These are phyloP conservation scores for Aspergillus brunneoviolaceus DNA, from an alignment of 2,329 filamentous ascomycete species.

Conservation along the genomic window DNA sequence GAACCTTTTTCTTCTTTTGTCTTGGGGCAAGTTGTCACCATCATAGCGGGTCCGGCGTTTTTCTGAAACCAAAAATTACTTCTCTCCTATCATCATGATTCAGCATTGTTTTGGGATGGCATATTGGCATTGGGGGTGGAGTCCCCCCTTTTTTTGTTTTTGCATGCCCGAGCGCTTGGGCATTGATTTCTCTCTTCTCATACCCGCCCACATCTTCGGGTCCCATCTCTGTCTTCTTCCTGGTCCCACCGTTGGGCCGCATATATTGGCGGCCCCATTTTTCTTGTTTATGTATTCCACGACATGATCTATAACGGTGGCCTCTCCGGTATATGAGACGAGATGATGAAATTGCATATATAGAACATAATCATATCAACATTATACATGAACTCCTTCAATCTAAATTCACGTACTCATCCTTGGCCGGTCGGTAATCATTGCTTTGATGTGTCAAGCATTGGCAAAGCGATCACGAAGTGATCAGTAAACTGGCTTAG, in stretches of 20 bases:
- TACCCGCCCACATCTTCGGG: constrained; percentile 3
- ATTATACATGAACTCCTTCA: not conserved
- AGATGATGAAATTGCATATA: constrained; percentile 7
- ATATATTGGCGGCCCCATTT: not conserved
- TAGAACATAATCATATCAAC: not conserved
- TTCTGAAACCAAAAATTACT: constrained; percentile 4
- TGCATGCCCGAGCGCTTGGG: constrained; percentile 16
- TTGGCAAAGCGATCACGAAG: not conserved
- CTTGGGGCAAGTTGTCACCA: constrained; percentile 8
- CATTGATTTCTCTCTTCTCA: constrained; percentile 15
- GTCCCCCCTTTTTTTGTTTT: not conserved
- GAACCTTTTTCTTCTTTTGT: constrained; percentile 5
- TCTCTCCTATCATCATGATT: constrained; percentile 8
- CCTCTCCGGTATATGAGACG: not conserved
- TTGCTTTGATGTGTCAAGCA: not conserved
- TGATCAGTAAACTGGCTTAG: not conserved
- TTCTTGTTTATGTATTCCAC: not conserved
- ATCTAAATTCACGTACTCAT: not conserved
- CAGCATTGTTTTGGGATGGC: not conserved
- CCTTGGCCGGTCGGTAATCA: not conserved
- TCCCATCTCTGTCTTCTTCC: not conserved
- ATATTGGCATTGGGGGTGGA: not conserved
- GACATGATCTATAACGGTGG: not conserved
- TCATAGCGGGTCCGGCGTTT: constrained; percentile 16
- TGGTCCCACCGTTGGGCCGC: constrained; percentile 14